phyloP scores from a whole-genome alignment of 1,284 basidiomycete species.

The Cryptococcus maquisensis region DNA sequence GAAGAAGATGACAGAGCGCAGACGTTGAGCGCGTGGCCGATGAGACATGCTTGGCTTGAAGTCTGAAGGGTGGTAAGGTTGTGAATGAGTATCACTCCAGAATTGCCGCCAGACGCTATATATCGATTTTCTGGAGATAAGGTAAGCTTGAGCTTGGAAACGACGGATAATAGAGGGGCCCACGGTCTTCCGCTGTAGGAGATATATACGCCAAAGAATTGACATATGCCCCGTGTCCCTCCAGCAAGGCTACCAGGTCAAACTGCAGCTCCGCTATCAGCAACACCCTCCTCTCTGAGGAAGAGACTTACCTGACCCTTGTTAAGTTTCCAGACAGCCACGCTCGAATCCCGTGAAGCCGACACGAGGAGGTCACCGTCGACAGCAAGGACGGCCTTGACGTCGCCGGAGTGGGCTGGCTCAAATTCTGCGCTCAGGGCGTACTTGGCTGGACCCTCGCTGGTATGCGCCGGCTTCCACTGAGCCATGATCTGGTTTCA shows the following conservation, averaged over 20 bases:
- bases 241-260: constrained; percentile 18
- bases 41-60: constrained; percentile 20
- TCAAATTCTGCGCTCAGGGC: not conserved
- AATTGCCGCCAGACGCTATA: constrained; percentile 36
- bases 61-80: constrained; percentile 16
- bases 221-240: constrained; percentile 37
- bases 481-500: too few species aligned
- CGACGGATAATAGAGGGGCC: not conserved
- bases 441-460: constrained; percentile 10
- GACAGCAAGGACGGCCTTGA: constrained; percentile 32
- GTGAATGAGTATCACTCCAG: constrained; percentile 35
- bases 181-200: not conserved
- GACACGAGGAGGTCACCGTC: constrained; percentile 18
- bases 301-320: too few species aligned
- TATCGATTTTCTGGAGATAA: constrained; percentile 5
- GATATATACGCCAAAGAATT: constrained; percentile 28
- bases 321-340: constrained; percentile 27
- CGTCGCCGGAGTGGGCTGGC: constrained; percentile 23
- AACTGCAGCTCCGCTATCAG: constrained; percentile 10
- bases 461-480: too few species aligned
- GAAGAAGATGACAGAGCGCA: constrained; percentile 26
- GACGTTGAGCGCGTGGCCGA: constrained; percentile 35
- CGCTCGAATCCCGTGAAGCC: constrained; percentile 30
- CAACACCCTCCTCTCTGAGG: not conserved
- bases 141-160: not conserved